Conservation (phyloP, 2,329 filamentous ascomycete genomes). For the Paraphoma chrysanthemicola region DNA sequence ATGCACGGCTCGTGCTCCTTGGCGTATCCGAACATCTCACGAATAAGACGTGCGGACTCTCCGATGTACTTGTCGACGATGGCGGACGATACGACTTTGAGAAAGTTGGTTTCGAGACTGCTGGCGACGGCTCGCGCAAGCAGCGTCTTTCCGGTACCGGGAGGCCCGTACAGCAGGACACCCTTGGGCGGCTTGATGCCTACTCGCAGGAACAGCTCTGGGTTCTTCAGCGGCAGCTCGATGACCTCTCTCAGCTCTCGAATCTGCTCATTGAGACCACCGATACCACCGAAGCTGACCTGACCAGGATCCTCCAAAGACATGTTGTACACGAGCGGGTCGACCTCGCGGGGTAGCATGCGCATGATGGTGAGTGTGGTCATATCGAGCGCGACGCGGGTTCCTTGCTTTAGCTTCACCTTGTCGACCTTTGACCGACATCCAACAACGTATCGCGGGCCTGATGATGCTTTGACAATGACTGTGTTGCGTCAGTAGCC, state of each 20-base stretch:
- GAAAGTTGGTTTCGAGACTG: slow-evolving; percentile 95
- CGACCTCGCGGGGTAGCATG: slow-evolving; percentile 98
- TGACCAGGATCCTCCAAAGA: slow-evolving; percentile 97
- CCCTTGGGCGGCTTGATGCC: slow-evolving; percentile 99
- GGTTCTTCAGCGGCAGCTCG: slow-evolving; percentile 97
- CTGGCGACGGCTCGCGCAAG: slow-evolving; percentile 94
- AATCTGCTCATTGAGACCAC: slow-evolving; percentile 97
- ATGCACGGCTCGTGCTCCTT: slow-evolving; percentile 99
- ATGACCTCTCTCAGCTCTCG: slow-evolving; percentile 97
- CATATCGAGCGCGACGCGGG: slow-evolving; percentile 97
- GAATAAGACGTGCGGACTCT: slow-evolving; percentile 94
- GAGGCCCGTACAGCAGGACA: slow-evolving; percentile 92
- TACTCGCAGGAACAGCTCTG: slow-evolving; percentile 93
- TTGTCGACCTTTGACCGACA: slow-evolving; percentile 99
- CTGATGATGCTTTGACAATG: slow-evolving; percentile 97
- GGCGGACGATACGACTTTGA: slow-evolving; percentile 98
- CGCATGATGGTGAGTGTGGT: slow-evolving; percentile 99
- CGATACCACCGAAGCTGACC: slow-evolving; percentile 96
- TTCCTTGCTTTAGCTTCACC: slow-evolving; percentile 95
- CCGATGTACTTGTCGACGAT: slow-evolving; percentile 99
- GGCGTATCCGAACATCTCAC: slow-evolving; percentile 99
- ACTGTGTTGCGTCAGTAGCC: slow-evolving; percentile 61
- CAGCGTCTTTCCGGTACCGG: slow-evolving; percentile 95
- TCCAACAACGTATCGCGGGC: slow-evolving; percentile 95
- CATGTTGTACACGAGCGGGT: slow-evolving; percentile 99